Base-by-base conservation (phyloP, 2,329 filamentous ascomycete species). In the Phialemoniopsis sp. region DNA sequence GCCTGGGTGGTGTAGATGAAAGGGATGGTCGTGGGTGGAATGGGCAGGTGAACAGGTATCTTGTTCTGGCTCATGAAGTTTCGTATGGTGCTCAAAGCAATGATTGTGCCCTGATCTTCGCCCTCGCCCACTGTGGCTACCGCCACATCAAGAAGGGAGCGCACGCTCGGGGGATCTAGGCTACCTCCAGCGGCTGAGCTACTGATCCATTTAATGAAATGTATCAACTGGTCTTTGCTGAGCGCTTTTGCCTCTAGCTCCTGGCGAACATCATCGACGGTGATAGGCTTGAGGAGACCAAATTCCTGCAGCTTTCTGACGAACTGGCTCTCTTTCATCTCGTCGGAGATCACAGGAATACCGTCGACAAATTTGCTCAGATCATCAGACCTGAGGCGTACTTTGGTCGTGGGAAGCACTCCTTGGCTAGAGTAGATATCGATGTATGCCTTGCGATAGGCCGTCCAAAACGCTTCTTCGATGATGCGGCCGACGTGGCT, bases 401-500 rank as follows among this genome's bases (percentile, higher is more conserved):
- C 88, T 49, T 86, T 77, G 12, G 86, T 80, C 29, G 87, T 94
- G n/a, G 85, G 80, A 39, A 96, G 71, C 7, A 98, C 82, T 40
- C 94, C 94, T 42, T 84, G 80, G 15, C 85, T 95, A 2, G 90
- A 96, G 48, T 94, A 82, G 7, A 96, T 77, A 54, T 96, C 90
- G 41, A 97, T 89, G 0, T 80, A 84, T 3, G 88, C 81, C 46
- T 84, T 85, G 56, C 80, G 84, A 54, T 87, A 93, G 46, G 88
- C 90, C 29, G 82, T 94, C 93, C 93, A 98, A 58, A 98, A 98
- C 0, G 89, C 87, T 62, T 96, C 88, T 55, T 96, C 90, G 38
- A 98, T 88, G 45, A 88, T 85, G 54, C 89, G 81, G 0, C 89
- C 88, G 15, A 97, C 86, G 44, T 87, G 76, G 1, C 77, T 76